Conservation (phyloP, 179 eudicot genomes). For the Beta lomatogona region DNA sequence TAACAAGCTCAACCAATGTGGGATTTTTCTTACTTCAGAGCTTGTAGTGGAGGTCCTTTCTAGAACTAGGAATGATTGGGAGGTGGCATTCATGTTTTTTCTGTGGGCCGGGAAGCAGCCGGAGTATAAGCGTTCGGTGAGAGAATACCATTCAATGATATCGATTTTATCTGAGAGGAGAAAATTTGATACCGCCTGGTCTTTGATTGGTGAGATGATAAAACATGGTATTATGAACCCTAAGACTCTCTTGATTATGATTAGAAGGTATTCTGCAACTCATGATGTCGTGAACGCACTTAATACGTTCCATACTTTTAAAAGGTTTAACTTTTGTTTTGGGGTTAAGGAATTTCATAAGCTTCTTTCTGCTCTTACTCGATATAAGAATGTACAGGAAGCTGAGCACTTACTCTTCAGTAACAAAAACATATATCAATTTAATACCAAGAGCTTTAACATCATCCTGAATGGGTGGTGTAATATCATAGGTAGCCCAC, state of each 20-base stretch:
- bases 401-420: conserved; percentile 81
- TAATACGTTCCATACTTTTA: conserved; percentile 67
- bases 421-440: conserved; percentile 54
- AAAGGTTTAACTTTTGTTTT: conserved; percentile 51
- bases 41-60: conserved; percentile 63
- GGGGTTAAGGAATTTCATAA: conserved; percentile 71
- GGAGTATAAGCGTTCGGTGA: conserved; percentile 49
- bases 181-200: conserved; percentile 84
- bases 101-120: conserved; percentile 74
- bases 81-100: conserved; percentile 72
- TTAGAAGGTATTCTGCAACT: conserved; percentile 66
- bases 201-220: conserved; percentile 75
- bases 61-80: conserved; percentile 69
- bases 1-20: conserved; percentile 60
- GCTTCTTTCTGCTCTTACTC: conserved; percentile 79
- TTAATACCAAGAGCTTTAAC: conserved; percentile 81
- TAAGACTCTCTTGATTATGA: conserved; percentile 77
- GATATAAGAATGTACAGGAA: conserved; percentile 87
- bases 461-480: conserved; percentile 88
- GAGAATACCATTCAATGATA: conserved; percentile 73
- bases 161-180: conserved; percentile 74
- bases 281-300: conserved; percentile 79
- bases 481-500: conserved; percentile 55
- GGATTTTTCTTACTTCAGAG: conserved; percentile 44
- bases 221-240: conserved; percentile 51